Evolutionary conservation across 768 basidiomycete species (phyloP).

Genomic region (Cyclocybe aegerita): DNA sequence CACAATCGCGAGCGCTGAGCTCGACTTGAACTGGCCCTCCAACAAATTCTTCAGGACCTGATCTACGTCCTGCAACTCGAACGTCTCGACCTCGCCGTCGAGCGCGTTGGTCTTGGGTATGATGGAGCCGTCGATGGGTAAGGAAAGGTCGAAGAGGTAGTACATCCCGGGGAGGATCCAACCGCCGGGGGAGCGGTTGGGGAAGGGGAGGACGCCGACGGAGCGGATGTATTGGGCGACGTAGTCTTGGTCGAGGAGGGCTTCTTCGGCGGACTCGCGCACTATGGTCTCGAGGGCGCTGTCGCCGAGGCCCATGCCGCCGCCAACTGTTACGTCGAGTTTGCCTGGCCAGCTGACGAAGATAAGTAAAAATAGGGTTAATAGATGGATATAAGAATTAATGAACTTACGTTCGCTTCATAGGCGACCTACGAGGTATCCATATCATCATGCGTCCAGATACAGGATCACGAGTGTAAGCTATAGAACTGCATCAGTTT

Average conservation of each 20-base stretch:
- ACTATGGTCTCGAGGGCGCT: constrained; percentile 33
- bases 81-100: constrained; percentile 44
- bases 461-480: constrained; percentile 31
- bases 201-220: constrained; percentile 37
- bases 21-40: constrained; percentile 37
- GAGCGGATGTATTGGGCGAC: constrained; percentile 28
- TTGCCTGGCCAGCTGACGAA: constrained; percentile 31
- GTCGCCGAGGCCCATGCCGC: constrained; percentile 41
- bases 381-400: not conserved
- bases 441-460: constrained; percentile 30
- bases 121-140: constrained; percentile 32
- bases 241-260: constrained; percentile 36
- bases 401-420: constrained; percentile 37
- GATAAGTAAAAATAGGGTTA: not conserved
- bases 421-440: constrained; percentile 39
- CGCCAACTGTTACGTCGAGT: constrained; percentile 44
- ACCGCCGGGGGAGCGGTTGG: constrained; percentile 39
- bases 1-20: constrained; percentile 40
- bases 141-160: constrained; percentile 41
- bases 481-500: constrained; percentile 14
- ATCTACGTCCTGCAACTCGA: constrained; percentile 34
- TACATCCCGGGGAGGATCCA: constrained; percentile 48
- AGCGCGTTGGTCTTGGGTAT: constrained; percentile 32
- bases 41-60: constrained; percentile 31
- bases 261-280: constrained; percentile 44